Percentiles rank a stretch among this genome's conserved stretches.
These are phyloP conservation scores for Didymella arachidicola DNA, from an alignment of 2,329 filamentous ascomycete species.

Conservation along the genomic window DNA sequence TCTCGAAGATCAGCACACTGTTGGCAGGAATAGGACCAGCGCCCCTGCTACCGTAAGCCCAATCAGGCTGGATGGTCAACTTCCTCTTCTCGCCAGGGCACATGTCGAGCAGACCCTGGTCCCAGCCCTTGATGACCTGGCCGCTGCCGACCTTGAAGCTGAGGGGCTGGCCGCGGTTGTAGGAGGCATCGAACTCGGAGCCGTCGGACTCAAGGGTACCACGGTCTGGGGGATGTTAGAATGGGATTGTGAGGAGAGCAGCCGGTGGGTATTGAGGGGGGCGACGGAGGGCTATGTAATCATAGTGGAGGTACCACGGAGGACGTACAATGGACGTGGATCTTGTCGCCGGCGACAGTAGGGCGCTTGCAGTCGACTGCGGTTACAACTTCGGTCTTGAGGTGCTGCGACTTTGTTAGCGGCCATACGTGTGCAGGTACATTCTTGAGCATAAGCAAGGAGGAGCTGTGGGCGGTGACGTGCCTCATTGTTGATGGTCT, in stretches of 20 bases:
- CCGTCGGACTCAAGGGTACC: conserved; percentile 79
- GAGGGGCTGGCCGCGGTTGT: conserved; percentile 81
- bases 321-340: conserved; percentile 71
- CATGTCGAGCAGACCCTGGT: conserved; percentile 91
- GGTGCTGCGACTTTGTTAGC: conserved; percentile 56
- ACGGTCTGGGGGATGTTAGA: conserved; percentile 63
- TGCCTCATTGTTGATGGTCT: conserved; percentile 47
- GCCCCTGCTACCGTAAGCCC: conserved; percentile 79
- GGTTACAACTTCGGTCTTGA: conserved; percentile 80
- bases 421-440: conserved; percentile 8
- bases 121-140: conserved; percentile 96
- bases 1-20: conserved; percentile 88
- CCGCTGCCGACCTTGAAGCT: conserved; percentile 81
- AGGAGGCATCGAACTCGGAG: conserved; percentile 61
- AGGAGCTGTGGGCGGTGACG: not conserved
- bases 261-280: not conserved
- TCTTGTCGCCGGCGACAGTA: conserved; percentile 72
- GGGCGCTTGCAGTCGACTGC: conserved; percentile 81
- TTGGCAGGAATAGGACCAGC: conserved; percentile 88
- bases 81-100: conserved; percentile 94
- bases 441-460: not conserved
- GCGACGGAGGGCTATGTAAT: not conserved
- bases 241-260: not conserved
- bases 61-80: conserved; percentile 87
- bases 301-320: not conserved